phyloP scores from a whole-genome alignment of 176 grass and related monocot species.

The Triticum urartu region DNA sequence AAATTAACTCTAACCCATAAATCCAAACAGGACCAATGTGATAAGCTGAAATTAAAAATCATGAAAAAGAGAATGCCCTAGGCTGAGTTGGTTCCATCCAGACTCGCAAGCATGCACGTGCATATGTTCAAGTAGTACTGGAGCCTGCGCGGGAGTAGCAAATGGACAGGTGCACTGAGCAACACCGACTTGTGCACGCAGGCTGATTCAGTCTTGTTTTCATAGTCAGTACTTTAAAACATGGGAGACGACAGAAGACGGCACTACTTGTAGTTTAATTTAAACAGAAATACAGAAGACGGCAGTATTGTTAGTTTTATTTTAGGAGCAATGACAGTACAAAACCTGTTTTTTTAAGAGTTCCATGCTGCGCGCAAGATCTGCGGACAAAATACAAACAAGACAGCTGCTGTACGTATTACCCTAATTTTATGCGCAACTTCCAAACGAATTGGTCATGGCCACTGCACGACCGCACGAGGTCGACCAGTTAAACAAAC shows the following conservation, averaged over 20 bases:
- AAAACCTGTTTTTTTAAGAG: neutral
- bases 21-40: too few species aligned
- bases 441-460: too few species aligned
- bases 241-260: neutral
- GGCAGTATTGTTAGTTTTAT: neutral
- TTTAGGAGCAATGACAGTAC: too few species aligned
- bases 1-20: too few species aligned
- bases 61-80: neutral
- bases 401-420: too few species aligned
- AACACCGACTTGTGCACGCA: neutral
- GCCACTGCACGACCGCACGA: too few species aligned
- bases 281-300: neutral
- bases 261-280: neutral
- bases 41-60: neutral
- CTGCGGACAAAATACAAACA: neutral
- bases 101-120: neutral
- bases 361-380: neutral
- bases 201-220: neutral
- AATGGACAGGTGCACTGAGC: neutral
- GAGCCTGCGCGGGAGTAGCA: neutral
- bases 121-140: neutral
- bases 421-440: too few species aligned
- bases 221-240: neutral
- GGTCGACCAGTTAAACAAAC: too few species aligned
- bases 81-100: slow-evolving; percentile 28